Conservation (phyloP, 2,329 filamentous ascomycete species). For the Onygena corvina region DNA sequence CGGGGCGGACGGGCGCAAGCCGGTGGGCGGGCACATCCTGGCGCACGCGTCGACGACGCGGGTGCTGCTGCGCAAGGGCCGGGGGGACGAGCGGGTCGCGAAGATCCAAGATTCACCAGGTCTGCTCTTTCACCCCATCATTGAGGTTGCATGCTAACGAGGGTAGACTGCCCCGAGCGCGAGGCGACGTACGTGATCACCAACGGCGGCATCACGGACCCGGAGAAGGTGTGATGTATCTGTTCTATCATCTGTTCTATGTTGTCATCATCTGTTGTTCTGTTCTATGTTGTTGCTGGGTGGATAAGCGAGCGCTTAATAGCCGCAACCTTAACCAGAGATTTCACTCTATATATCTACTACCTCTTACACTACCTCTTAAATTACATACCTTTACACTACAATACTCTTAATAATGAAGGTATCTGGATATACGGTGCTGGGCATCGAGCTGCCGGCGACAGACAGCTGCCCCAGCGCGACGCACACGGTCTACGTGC, state of each 20-base stretch:
- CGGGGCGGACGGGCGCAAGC: constrained; percentile 55
- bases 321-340: too few relatives aligned
- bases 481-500: constrained; percentile 77
- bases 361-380: too few relatives aligned
- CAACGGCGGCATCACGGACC: constrained; percentile 55
- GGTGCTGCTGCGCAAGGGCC: constrained; percentile 54
- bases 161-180: constrained; percentile 51
- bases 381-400: too few relatives aligned
- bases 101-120: constrained; percentile 57
- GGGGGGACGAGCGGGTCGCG: constrained; percentile 57
- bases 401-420: neutral
- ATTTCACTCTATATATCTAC: too few relatives aligned
- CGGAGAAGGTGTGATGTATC: constrained; percentile 44
- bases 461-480: constrained; percentile 53
- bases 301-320: neutral
- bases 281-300: neutral
- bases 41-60: constrained; percentile 57
- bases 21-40: constrained; percentile 55
- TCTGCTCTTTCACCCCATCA: constrained; percentile 23
- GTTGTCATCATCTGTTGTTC: too few relatives aligned
- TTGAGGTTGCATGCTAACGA: constrained; percentile 12
- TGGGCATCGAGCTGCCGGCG: constrained; percentile 51
- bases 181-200: constrained; percentile 62
- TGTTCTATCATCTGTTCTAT: too few relatives aligned
- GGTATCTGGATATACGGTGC: constrained; percentile 20